Percentiles rank a stretch among this genome's conserved stretches.
Evolutionary conservation across 768 basidiomycete genomes (phyloP).

Genomic region (Auricularia sp.): DNA sequence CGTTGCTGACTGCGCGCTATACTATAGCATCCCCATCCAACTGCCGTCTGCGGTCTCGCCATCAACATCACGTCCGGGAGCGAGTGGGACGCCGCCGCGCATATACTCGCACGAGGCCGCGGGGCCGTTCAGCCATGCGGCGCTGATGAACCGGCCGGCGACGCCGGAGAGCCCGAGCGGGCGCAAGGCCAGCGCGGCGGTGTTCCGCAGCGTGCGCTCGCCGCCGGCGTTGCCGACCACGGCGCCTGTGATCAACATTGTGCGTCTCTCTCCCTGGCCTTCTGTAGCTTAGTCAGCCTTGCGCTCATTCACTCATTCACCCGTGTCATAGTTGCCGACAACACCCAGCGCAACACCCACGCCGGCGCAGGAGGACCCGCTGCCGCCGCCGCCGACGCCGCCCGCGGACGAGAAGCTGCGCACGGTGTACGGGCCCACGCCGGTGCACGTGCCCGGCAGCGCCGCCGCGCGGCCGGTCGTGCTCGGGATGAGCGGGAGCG

Average conservation of each 20-base stretch:
- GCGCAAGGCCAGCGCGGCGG: not conserved
- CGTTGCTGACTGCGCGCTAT: not conserved
- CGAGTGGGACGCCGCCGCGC: not conserved
- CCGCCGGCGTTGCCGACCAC: not conserved
- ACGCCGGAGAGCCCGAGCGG: conserved; percentile 1
- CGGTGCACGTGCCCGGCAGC: not conserved
- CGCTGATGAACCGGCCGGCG: not conserved
- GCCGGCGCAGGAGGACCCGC: not conserved
- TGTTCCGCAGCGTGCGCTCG: not conserved
- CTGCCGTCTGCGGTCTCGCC: not conserved
- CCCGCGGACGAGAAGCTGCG: not conserved
- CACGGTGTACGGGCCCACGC: not conserved
- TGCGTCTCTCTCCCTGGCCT: not conserved
- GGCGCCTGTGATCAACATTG: not conserved
- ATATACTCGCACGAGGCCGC: not conserved
- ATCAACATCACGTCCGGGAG: not conserved
- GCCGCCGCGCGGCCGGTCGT: not conserved
- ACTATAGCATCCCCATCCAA: not conserved
- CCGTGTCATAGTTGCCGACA: not conserved
- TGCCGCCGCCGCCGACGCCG: not conserved
- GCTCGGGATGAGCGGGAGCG: not conserved
- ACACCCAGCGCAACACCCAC: not conserved
- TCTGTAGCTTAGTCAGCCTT: not conserved
- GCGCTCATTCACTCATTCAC: not conserved
- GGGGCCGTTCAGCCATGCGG: not conserved